Conservation (phyloP, 257 asterid genomes). For the Fraxinus cuspidata region DNA sequence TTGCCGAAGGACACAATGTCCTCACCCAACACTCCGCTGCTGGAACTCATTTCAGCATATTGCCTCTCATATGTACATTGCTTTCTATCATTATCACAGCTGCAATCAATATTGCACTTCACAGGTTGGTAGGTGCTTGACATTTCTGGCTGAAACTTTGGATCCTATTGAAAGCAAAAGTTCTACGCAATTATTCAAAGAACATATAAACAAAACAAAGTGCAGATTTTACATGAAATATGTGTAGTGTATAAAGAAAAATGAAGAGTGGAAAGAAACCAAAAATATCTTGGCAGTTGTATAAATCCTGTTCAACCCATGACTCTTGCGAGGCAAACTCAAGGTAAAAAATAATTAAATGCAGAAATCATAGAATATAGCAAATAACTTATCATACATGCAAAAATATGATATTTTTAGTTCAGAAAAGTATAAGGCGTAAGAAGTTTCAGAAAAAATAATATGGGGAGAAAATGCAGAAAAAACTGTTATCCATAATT, state of each 20-base stretch:
- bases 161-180: constrained; percentile 58
- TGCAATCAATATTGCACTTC: constrained; percentile 84
- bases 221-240: background rate
- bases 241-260: background rate
- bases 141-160: constrained; percentile 79
- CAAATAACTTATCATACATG: background rate
- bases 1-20: constrained; percentile 96
- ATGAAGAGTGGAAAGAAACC: constrained; percentile 11
- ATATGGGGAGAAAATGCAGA: background rate
- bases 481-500: background rate
- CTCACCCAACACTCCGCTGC: constrained; percentile 93
- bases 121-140: constrained; percentile 78
- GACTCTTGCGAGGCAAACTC: background rate
- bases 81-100: constrained; percentile 71
- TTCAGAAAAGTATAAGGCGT: background rate
- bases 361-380: background rate
- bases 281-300: background rate
- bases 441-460: background rate
- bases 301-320: background rate
- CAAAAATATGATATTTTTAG: background rate
- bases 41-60: constrained; percentile 98
- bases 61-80: constrained; percentile 84
- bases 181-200: constrained; percentile 18
- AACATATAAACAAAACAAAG: constrained; percentile 14
- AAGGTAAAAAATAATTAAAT: background rate